Evolutionary conservation across 108 stramenopile genomes (phyloP), one percentile per base, ranked within the genome.

Genomic region (Pseudonitzschia multistriata): DNA sequence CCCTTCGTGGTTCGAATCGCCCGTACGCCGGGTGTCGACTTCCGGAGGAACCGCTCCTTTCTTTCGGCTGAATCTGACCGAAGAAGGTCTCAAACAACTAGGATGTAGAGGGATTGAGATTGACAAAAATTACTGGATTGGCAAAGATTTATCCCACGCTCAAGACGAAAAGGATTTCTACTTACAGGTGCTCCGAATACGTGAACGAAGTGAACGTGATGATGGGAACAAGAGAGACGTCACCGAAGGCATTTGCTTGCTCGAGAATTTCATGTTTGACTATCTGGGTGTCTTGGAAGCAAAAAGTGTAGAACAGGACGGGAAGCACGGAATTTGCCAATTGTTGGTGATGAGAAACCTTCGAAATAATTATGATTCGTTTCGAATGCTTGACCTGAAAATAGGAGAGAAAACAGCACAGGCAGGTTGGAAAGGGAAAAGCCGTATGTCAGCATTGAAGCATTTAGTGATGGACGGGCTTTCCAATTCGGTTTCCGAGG

Each of bases 11-110:
- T 68, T 68, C 30, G 52, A 21, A 28, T 36, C 36, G 3, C 67
- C 67, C 6, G 67, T 55, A 14, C 48, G 28, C 31, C 50, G 67
- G 21, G 22, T 68, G 53, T 28, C 49, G 0, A 50, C 50, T 3
- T 68, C 67, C 4, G 67, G 67, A 17, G 67, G 67, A 31, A 68
- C 67, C 1, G 67, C 67, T 19, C 67, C 67, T 21, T 68, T 68
- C n/a, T 68, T 68, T 25, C 19, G 19, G 3, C 67, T 68, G 14
- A 13, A 2, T 17, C 50, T 68, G 52, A 60, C 59, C 0, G 21
- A 60, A 37, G 31, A 34, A 31, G 59, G 59, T 22, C 2, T 52
- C 22, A 8, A 2, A 25, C 3, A 22, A 22, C 10, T 52, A 1
- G 2, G 7, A 52, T 52, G 22, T 5, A 22, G 50, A 25, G 42